Base-by-base conservation (phyloP, 208 protist species). In the Porcisia hertigi region DNA sequence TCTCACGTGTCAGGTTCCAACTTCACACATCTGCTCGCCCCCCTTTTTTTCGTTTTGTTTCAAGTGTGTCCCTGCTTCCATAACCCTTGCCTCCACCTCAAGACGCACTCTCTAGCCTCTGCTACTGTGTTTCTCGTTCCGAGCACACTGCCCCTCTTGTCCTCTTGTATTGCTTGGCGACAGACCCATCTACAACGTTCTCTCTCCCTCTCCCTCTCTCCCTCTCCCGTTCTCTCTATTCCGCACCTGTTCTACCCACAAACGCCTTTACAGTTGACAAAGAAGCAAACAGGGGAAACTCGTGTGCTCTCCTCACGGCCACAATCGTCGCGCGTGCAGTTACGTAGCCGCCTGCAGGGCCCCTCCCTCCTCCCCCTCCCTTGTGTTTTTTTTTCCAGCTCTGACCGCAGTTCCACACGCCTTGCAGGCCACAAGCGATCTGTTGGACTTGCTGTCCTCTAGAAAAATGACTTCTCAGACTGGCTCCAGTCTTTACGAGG, bases 401-500 rank as follows among this genome's bases (percentile, higher is more conserved):
- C 23, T 1, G 41, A 16, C 23, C 8, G 39, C 14, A 1, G 8
- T 20, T 41, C 25, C 30, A 47, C 45, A 65, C 25, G 1, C 12
- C 54, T 53, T 62, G 16, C 7, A 25, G 8, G 6, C 14, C 43
- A n/a, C 20, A 57, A 57, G 49, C 20, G 65, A 45, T 60, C 36
- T 54, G 20, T 77, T n/a, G 41, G 25, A 30, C 62, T 74, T 18
- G 12, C 63, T 18, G 64, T 30, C n/a, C 66, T 63, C 36, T 57
- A 9, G 3, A 49, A 41, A 4, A 18, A 76, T 76, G 71, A 39
- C 71, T 45, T 25, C 54, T 12, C n/a, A 65, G 36, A 53, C 71
- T 3, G 65, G 77, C 41, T 63, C 66, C 1, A 82, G 77, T 47
- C 65, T 84, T 1, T 77, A 76, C 57, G 77, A 83, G 59, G 76